Evolutionary conservation across 306 rosid species (phyloP).

Genomic region (Rosa persica): DNA sequence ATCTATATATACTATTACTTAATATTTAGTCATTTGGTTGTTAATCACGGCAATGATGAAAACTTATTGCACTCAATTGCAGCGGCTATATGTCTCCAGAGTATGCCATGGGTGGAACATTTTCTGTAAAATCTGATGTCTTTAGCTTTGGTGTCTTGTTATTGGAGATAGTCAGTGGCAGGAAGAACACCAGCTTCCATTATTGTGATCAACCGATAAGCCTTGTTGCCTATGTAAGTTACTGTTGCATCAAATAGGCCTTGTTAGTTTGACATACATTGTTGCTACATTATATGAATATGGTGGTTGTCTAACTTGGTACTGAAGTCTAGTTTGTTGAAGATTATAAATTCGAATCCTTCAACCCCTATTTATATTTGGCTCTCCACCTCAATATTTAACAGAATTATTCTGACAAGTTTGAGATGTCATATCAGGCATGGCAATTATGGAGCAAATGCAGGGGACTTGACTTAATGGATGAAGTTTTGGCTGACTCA

Average conservation of each 20-base stretch:
- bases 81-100: constrained; percentile 30
- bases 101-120: constrained; percentile 21
- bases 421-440: neutral
- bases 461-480: neutral
- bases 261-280: neutral
- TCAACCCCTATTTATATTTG: neutral
- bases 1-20: too few species aligned
- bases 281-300: neutral
- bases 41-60: too few species aligned
- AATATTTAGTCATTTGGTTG: too few species aligned
- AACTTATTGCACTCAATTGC: neutral
- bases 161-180: constrained; percentile 14
- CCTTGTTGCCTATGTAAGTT: constrained; percentile 33
- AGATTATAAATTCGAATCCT: too few species aligned
- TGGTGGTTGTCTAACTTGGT: neutral
- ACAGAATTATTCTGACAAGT: neutral
- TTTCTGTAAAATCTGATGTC: constrained; percentile 17
- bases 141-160: neutral
- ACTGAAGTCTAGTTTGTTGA: neutral
- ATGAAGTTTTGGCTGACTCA: neutral
- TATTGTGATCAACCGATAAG: neutral
- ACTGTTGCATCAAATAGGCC: neutral
- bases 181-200: constrained; percentile 26
- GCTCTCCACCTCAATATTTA: too few species aligned
- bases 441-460: constrained; percentile 19